Evolutionary conservation across 2,329 filamentous ascomycete species (phyloP), one percentile per base, ranked within the genome.

Genomic region (Colletotrichum siamense): DNA sequence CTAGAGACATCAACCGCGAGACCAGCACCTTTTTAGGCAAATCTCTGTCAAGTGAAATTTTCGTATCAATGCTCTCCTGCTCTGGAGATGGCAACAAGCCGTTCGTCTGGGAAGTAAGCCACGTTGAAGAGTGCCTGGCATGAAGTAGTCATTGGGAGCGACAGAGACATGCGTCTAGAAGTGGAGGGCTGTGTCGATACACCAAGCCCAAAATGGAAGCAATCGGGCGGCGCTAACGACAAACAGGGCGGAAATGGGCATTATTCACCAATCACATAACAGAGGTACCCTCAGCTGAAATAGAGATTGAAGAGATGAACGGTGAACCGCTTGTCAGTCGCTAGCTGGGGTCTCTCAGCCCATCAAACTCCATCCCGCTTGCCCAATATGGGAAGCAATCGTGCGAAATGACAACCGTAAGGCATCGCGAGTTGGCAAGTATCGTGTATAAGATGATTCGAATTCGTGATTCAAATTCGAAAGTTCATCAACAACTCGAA

Each of bases 1-100:
- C 84, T 1, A 84, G 49, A 30, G 79, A 77, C 82, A 83, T 83
- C 34, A 36, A 16, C 15, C 8, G 65, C 52, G 22, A 39, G 26
- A 55, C 22, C 24, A 24, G 12, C 9, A 10, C 13, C 9, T 22
- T 9, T 32, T n/a, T 55, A 16, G 34, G 12, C 28, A 55, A 16
- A 52, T 26, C 22, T n/a, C 6, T 68, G 3, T 8, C 8, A 1
- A 4, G 5, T 10, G 5, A 6, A 7, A 3, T 12, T 5, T 12
- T 8, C 32, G 22, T 16, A 52, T 55, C 18, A 6, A 6, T 26
- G 12, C n/a, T 59, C 9, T 44, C 22, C 24, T 32, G 9, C 9
- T 57, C n/a, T 55, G 9, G 12, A 15, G 6, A 67, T 18, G 5
- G 44, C 13, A 8, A 34, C 3, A 8, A 24, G 24, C 55, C 24